These are phyloP conservation scores for Debaryomyces castellii DNA, from an alignment of 805 yeast species.

Conservation along the genomic window DNA sequence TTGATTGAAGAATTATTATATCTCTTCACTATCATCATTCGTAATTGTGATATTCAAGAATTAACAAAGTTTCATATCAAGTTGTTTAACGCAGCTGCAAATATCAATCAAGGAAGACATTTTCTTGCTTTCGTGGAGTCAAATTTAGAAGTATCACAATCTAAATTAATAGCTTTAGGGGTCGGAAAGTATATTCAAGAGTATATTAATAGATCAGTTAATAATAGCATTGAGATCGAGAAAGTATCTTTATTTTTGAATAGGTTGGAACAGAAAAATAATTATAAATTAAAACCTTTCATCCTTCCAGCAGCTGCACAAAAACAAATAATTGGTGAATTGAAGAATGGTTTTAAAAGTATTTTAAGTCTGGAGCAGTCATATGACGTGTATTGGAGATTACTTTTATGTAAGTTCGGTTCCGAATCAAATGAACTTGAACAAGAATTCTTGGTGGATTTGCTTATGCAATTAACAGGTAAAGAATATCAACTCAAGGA, in stretches of 20 bases:
- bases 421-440: constrained; percentile 22
- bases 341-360: constrained; percentile 6
- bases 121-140: constrained; percentile 51
- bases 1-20: constrained; percentile 37
- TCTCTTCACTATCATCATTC: constrained; percentile 48
- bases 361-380: constrained; percentile 11
- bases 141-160: constrained; percentile 39
- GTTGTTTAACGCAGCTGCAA: constrained; percentile 38
- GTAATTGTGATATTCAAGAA: constrained; percentile 52
- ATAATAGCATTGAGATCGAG: constrained; percentile 20
- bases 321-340: constrained; percentile 9
- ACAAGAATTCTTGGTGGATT: constrained; percentile 15
- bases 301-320: constrained; percentile 31
- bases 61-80: constrained; percentile 48
- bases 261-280: constrained; percentile 6
- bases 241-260: constrained; percentile 28
- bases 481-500: constrained; percentile 9
- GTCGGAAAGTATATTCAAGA: constrained; percentile 44
- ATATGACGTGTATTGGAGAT: constrained; percentile 53
- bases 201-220: constrained; percentile 37
- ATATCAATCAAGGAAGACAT: constrained; percentile 15
- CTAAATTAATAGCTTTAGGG: constrained; percentile 48
- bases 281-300: constrained; percentile 8
- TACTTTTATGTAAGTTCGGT: constrained; percentile 40
- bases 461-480: constrained; percentile 10